These are phyloP conservation scores for Gossypium herbaceum DNA, from an alignment of 345 rosid species.

Conservation along the genomic window DNA sequence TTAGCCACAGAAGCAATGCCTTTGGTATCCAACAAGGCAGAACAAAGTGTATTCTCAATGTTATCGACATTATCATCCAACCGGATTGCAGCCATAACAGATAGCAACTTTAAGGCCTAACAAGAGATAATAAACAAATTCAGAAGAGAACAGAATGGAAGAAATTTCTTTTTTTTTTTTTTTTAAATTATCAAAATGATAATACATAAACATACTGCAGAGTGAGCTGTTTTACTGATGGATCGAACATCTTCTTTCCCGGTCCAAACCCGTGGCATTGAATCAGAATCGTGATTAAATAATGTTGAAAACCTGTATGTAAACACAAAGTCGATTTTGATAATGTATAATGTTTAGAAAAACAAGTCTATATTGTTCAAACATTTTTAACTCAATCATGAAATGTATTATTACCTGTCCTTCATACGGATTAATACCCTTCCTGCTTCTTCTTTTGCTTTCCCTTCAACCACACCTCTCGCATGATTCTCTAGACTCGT, in stretches of 20 bases:
- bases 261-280: slow-evolving; percentile 98
- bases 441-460: slow-evolving; percentile 90
- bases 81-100: slow-evolving; percentile 83
- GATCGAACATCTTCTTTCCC: slow-evolving; percentile 97
- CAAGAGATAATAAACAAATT: slow-evolving; percentile 15
- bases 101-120: slow-evolving; percentile 88
- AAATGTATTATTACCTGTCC: slow-evolving; percentile 57
- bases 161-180: no score
- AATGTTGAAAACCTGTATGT: slow-evolving; percentile 71
- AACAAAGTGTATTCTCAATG: slow-evolving; percentile 57
- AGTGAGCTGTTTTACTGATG: slow-evolving; percentile 87
- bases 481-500: slow-evolving; percentile 54
- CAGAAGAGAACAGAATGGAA: slow-evolving; percentile 11
- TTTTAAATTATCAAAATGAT: slow-evolving; percentile 3
- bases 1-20: slow-evolving; percentile 33
- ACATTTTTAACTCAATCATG: slow-evolving; percentile 11
- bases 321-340: slow-evolving; percentile 19
- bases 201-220: slow-evolving; percentile 52
- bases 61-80: slow-evolving; percentile 70
- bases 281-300: slow-evolving; percentile 92
- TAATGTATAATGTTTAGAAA: slow-evolving; percentile 14
- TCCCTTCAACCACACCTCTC: slow-evolving; percentile 71
- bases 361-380: not conserved
- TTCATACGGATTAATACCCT: slow-evolving; percentile 86
- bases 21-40: slow-evolving; percentile 54